Percentiles rank a stretch among this genome's conserved stretches.
Conservation (phyloP, 2,329 filamentous ascomycete species). For the Fusarium sp. region DNA sequence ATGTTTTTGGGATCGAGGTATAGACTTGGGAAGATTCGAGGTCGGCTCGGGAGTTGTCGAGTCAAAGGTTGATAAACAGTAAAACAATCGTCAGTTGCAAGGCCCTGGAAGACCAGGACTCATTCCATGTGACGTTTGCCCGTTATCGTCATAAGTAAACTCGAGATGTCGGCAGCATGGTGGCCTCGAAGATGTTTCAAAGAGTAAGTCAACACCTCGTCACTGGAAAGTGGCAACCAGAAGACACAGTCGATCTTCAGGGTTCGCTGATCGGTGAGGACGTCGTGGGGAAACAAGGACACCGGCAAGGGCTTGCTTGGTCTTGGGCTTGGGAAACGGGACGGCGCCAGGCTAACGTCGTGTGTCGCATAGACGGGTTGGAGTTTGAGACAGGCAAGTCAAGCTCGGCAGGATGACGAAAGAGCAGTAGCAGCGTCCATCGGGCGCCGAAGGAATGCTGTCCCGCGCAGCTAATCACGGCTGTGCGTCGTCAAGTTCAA, state of each 20-base stretch:
- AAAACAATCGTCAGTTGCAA: slow-evolving; percentile 6
- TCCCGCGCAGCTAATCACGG: slow-evolving; percentile 40
- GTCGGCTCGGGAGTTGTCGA: not conserved
- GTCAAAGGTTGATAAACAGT: not conserved
- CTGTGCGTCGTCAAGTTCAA: slow-evolving; percentile 36
- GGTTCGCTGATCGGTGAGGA: slow-evolving; percentile 42
- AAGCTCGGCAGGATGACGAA: slow-evolving; percentile 34
- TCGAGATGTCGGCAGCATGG: slow-evolving; percentile 36
- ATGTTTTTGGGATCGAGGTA: slow-evolving; percentile 1
- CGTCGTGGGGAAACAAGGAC: slow-evolving; percentile 23
- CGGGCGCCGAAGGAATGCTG: slow-evolving; percentile 31
- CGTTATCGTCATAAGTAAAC: slow-evolving; percentile 25
- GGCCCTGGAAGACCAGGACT: slow-evolving; percentile 7
- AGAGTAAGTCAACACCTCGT: slow-evolving; percentile 24
- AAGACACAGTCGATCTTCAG: slow-evolving; percentile 38
- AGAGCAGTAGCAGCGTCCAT: slow-evolving; percentile 29
- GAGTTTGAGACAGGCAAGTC: slow-evolving; percentile 21
- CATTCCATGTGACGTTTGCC: slow-evolving; percentile 28
- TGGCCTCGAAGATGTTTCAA: slow-evolving; percentile 23
- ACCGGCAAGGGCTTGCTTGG: not conserved
- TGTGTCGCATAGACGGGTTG: slow-evolving; percentile 8
- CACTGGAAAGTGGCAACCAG: slow-evolving; percentile 24
- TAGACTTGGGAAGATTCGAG: not conserved
- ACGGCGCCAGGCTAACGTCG: slow-evolving; percentile 13
- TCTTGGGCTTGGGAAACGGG: slow-evolving; percentile 10